Percentiles rank a stretch among this genome's conserved stretches.
These are phyloP conservation scores for Trametes cubensis DNA, from an alignment of 768 basidiomycete species.

Conservation along the genomic window DNA sequence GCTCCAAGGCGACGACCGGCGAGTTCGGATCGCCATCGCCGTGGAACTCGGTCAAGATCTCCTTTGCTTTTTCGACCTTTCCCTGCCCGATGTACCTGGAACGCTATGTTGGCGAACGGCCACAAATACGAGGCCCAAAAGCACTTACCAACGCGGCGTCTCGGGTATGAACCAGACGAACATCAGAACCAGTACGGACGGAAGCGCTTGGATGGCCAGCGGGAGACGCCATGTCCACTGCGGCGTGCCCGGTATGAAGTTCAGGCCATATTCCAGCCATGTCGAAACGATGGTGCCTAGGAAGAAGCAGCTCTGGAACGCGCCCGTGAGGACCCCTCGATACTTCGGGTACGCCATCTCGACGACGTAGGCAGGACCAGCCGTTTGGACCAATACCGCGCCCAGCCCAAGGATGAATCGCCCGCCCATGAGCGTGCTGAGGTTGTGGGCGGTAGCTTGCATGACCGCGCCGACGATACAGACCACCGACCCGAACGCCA, in stretches of 20 bases:
- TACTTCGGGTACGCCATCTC: conserved; percentile 64
- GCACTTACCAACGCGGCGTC: conserved; percentile 61
- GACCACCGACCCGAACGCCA: conserved; percentile 54
- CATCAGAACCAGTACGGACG: conserved; percentile 57
- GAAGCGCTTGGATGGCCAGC: conserved; percentile 60
- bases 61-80: conserved; percentile 59
- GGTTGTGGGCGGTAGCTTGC: conserved; percentile 51
- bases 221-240: conserved; percentile 70
- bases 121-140: neutral
- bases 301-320: conserved; percentile 36
- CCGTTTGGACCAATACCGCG: conserved; percentile 29
- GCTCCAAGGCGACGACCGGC: conserved; percentile 46
- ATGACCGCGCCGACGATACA: conserved; percentile 66
- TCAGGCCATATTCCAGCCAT: conserved; percentile 46
- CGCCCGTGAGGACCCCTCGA: conserved; percentile 58
- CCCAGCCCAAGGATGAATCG: conserved; percentile 41
- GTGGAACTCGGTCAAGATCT: conserved; percentile 70
- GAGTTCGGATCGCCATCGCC: conserved; percentile 63
- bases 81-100: conserved; percentile 45
- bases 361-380: conserved; percentile 57
- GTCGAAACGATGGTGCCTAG: conserved; percentile 27
- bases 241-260: conserved; percentile 40
- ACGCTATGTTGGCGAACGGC: neutral
- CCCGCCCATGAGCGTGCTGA: conserved; percentile 59
- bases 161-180: conserved; percentile 66